Conservation (phyloP, 2,329 filamentous ascomycete species). For the Diaporthe sp. region DNA sequence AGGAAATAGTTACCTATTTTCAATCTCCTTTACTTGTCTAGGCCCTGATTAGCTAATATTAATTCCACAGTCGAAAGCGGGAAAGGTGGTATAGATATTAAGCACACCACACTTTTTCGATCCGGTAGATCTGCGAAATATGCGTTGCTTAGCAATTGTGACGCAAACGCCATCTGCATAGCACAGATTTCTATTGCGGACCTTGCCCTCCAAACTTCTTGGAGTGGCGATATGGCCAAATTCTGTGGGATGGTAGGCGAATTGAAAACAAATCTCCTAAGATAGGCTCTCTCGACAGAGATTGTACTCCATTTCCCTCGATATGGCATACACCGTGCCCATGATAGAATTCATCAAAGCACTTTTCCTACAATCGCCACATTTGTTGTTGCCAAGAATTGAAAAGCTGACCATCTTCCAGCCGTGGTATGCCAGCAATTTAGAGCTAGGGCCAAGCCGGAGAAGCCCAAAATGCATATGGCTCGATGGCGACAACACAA, state of each 20-base stretch:
- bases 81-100: not conserved
- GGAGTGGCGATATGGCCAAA: not conserved
- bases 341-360: too few relatives aligned
- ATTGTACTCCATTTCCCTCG: too few relatives aligned
- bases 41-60: not conserved
- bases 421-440: not conserved
- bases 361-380: not conserved
- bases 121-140: not conserved
- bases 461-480: constrained; percentile 1
- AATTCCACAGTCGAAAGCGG: not conserved
- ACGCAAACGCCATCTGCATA: not conserved
- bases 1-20: too few relatives aligned
- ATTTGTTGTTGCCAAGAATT: not conserved
- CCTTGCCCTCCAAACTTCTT: not conserved
- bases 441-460: not conserved
- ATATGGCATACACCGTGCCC: too few relatives aligned
- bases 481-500: constrained; percentile 9
- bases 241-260: constrained; percentile 1
- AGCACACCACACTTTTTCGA: not conserved
- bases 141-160: not conserved
- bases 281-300: not conserved
- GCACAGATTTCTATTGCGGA: not conserved
- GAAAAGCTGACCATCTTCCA: not conserved
- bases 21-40: not conserved
- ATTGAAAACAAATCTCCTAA: too few relatives aligned